Base-by-base conservation (phyloP, 371 early-diverging fungal genomes). In the Mortierella sp. region DNA sequence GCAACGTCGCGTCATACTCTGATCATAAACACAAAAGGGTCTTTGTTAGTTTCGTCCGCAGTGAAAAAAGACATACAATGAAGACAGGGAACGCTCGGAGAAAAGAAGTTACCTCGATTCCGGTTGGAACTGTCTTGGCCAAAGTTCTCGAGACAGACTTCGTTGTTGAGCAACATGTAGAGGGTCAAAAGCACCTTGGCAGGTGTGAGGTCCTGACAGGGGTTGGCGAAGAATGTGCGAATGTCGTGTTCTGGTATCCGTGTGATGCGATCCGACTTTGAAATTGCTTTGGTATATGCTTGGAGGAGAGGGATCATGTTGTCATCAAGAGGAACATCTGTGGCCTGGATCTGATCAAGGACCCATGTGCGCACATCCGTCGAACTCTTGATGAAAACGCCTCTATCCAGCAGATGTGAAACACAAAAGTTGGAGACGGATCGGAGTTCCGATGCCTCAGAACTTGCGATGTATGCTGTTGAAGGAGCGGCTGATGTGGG, bases 131-230 rank as follows among this genome's bases (percentile, higher is more conserved):
- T 80, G 35, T 70, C 77, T 54, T 60, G 78, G 58, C 82, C 80
- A 0, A 79, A 74, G 75, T 77, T 82, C 8, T 73, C 46, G 8
- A 70, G 38, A 58, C 78, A 79, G 43, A 78, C 76, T 11, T 86
- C 87, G n/a, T 86, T 86, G 74, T 82, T 82, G 41, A 86, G 55
- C n/a, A 86, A 80, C 87, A 86, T 86, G 56, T 86, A 86, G 11
- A 86, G 56, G 11, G 77, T 80, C 48, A 86, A 75, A 2, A 86
- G 72, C 8, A 79, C 87, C 75, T 86, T 86, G 41, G 87, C 75
- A 0, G 87, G 87, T 5, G 87, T 86, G 6, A 77, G 74, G n/a
- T 82, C 83, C 16, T 86, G 80, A 10, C 51, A 75, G 2, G 85
- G 85, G 35, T 79, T 51, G 5, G 56, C 76, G 54, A 85, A 85